Base-by-base conservation (phyloP, 805 yeast species). In the Candida insectorum region DNA sequence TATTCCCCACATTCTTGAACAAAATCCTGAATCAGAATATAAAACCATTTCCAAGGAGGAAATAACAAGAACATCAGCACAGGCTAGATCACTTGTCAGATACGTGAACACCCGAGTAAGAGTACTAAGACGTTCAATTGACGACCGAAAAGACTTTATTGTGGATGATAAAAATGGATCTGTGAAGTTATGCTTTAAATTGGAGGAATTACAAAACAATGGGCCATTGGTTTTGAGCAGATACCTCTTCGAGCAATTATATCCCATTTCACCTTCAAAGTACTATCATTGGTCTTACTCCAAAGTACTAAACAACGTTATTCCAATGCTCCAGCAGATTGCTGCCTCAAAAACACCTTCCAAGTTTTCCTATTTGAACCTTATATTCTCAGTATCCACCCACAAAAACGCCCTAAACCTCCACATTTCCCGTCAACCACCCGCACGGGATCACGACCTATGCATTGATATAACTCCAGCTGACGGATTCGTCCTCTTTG, bases 231-330 rank as follows among this genome's bases (percentile, higher is more conserved):
- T 56, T 0, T 19, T 55, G n/a, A 53, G 66, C 18, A 44, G 65
- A 17, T 52, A 57, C 37, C 33, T 66, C 4, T 65, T 45, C 37
- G 43, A 48, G 13, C 28, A 28, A 3, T 39, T 64, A 4, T 46
- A 45, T 26, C 59, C 59, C 0, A 34, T 55, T 4, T 57, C 69
- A 1, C 47, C 69, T 0, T 46, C 60, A 2, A 54, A 52, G 29
- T 58, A 61, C 28, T 62, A 56, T 38, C 62, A 65, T 40, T 66
- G 68, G 68, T 42, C 56, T 3, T 66, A 61, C 35, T 63, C 71
- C 12, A 64, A 58, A 37, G 26, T 65, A 12, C 61, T 62, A 28
- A 36, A 66, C 16, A 52, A 43, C 5, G 49, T 58, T 7, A 37
- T 63, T 10, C 67, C 69, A 0, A 42, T 39, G 19, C 30, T 65